Percentiles rank a stretch among this genome's conserved stretches.
Evolutionary conservation across 2,329 filamentous ascomycete genomes (phyloP).

Genomic region (Sporothrix brasiliensis): DNA sequence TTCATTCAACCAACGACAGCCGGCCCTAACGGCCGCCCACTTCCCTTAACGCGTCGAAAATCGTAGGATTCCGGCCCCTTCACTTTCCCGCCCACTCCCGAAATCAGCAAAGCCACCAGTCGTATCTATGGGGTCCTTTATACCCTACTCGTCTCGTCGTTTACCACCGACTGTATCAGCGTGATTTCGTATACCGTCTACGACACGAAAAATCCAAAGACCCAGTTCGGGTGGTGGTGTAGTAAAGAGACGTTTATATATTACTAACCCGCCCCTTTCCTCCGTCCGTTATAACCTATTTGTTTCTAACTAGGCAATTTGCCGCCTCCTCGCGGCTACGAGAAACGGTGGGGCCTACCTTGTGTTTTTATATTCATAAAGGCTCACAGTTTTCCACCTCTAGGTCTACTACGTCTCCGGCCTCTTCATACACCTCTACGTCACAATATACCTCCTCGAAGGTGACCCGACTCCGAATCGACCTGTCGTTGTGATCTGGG

Average conservation of each 20-base stretch:
- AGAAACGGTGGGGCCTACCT: neutral
- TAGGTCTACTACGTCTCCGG: slow-evolving; percentile 36
- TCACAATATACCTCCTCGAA: slow-evolving; percentile 64
- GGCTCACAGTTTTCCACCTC: neutral
- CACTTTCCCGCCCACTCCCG: slow-evolving; percentile 36
- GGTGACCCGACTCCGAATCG: slow-evolving; percentile 73
- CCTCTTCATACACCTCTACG: slow-evolving; percentile 35
- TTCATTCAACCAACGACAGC: slow-evolving; percentile 54
- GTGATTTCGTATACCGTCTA: slow-evolving; percentile 74
- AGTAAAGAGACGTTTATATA: slow-evolving; percentile 56
- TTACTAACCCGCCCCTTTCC: slow-evolving; percentile 8
- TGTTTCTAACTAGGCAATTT: too few relatives aligned
- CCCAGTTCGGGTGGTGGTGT: slow-evolving; percentile 73
- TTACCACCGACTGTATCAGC: slow-evolving; percentile 72
- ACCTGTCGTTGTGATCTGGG: slow-evolving; percentile 80
- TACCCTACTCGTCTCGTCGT: slow-evolving; percentile 69
- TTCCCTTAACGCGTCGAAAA: too few relatives aligned
- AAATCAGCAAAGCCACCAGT: slow-evolving; percentile 69
- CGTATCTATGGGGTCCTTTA: slow-evolving; percentile 75
- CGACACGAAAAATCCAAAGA: slow-evolving; percentile 51
- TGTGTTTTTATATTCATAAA: neutral
- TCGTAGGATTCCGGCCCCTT: slow-evolving; percentile 29
- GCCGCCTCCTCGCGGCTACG: too few relatives aligned
- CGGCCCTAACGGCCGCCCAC: slow-evolving; percentile 91
- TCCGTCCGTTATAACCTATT: too few relatives aligned